Evolutionary conservation across 169 alveolate species (phyloP).

Genomic region (Eimeria mitis): DNA sequence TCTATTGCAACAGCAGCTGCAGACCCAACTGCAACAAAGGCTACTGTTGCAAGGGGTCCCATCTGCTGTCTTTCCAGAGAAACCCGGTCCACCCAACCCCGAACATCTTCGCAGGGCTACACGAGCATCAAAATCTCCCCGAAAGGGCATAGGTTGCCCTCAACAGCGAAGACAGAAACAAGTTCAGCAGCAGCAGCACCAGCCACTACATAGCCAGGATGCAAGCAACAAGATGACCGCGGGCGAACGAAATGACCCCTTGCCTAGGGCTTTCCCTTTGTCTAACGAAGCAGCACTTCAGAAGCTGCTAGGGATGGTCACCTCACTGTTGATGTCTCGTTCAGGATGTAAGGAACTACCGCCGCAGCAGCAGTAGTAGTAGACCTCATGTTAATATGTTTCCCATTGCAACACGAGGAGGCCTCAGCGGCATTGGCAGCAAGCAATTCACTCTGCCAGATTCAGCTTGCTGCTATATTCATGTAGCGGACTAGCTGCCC

Average conservation of each 20-base stretch:
- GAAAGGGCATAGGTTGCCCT: background rate
- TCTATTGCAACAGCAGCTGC: background rate
- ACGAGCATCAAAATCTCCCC: background rate
- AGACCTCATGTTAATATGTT: background rate
- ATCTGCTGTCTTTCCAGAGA: background rate
- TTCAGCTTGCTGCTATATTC: background rate
- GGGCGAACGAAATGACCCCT: background rate
- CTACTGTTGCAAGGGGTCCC: slow-evolving; percentile 8
- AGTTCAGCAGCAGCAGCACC: background rate
- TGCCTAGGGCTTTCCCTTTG: background rate
- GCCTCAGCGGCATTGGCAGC: background rate
- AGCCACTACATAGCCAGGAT: background rate
- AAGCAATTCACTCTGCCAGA: background rate
- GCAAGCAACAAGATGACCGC: background rate
- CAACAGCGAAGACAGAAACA: background rate
- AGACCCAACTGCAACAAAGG: background rate
- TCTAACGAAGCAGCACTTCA: slow-evolving; percentile 6
- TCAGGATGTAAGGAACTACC: slow-evolving; percentile 13
- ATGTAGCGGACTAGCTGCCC: background rate
- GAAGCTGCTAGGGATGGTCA: slow-evolving; percentile 37
- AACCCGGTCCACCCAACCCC: background rate
- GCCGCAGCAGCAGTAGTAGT: background rate
- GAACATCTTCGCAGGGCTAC: background rate
- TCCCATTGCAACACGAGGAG: background rate
- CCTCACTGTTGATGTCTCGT: slow-evolving; percentile 7